These are phyloP conservation scores for Schwanniomyces pseudopolymorphus DNA, from an alignment of 805 yeast species.

Conservation along the genomic window DNA sequence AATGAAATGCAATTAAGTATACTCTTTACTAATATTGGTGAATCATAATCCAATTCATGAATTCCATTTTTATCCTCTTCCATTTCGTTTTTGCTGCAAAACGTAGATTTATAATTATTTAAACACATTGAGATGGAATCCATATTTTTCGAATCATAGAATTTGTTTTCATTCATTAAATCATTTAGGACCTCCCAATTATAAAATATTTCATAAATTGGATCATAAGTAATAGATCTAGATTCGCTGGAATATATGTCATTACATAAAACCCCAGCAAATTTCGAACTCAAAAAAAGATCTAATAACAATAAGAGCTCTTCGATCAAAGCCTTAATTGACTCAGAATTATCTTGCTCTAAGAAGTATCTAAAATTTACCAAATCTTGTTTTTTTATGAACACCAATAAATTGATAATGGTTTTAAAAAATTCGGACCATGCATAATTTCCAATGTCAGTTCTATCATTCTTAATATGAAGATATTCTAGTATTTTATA, in stretches of 20 bases:
- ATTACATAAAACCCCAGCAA: constrained; percentile 8
- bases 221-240: constrained; percentile 27
- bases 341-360: constrained; percentile 7
- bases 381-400: constrained; percentile 22
- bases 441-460: constrained; percentile 22
- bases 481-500: constrained; percentile 22
- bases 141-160: constrained; percentile 6
- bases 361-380: constrained; percentile 13
- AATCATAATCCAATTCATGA: constrained; percentile 25
- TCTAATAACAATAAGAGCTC: constrained; percentile 23
- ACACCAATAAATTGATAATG: constrained; percentile 28
- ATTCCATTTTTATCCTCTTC: constrained; percentile 15
- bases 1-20: constrained; percentile 6
- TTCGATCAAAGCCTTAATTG: constrained; percentile 19
- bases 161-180: constrained; percentile 3
- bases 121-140: constrained; percentile 15
- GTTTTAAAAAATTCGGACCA: constrained; percentile 37
- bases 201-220: constrained; percentile 27
- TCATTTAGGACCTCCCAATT: constrained; percentile 20
- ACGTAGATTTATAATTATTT: constrained; percentile 13
- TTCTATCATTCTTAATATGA: constrained; percentile 10
- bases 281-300: constrained; percentile 15
- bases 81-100: constrained; percentile 12
- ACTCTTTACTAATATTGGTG: constrained; percentile 20
- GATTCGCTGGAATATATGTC: constrained; percentile 11